These are phyloP conservation scores for Solanum ahanhuiri DNA, from an alignment of 257 asterid species.

Conservation along the genomic window DNA sequence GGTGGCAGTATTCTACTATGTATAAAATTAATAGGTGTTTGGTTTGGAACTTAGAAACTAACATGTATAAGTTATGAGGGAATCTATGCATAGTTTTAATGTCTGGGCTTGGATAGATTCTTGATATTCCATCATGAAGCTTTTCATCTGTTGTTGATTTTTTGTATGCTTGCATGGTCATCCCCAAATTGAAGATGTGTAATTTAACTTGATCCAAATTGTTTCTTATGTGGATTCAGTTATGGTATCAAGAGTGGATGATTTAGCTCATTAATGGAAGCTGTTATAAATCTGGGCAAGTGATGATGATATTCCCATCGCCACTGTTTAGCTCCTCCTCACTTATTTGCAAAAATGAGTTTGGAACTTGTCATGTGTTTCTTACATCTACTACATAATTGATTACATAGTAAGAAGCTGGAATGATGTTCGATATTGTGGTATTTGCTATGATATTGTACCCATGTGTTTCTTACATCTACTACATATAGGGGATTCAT, in stretches of 20 bases:
- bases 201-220: not conserved
- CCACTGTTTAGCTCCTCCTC: not conserved
- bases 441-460: no score
- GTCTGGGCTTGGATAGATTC: not conserved
- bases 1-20: not conserved
- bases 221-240: not conserved
- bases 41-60: not conserved
- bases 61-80: not conserved
- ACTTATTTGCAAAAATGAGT: not conserved
- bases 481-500: constrained; percentile 16
- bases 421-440: no score
- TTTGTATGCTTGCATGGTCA: not conserved
- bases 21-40: not conserved
- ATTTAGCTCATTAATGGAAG: not conserved
- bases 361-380: not conserved
- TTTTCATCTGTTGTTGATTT: no score
- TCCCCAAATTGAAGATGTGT: not conserved
- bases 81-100: no score
- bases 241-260: not conserved
- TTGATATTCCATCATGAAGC: not conserved
- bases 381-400: not conserved
- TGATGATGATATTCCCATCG: not conserved
- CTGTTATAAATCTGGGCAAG: not conserved
- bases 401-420: no score
- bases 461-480: no score